phyloP scores from a whole-genome alignment of 2,329 filamentous ascomycete species.

The Botryotinia convoluta region DNA sequence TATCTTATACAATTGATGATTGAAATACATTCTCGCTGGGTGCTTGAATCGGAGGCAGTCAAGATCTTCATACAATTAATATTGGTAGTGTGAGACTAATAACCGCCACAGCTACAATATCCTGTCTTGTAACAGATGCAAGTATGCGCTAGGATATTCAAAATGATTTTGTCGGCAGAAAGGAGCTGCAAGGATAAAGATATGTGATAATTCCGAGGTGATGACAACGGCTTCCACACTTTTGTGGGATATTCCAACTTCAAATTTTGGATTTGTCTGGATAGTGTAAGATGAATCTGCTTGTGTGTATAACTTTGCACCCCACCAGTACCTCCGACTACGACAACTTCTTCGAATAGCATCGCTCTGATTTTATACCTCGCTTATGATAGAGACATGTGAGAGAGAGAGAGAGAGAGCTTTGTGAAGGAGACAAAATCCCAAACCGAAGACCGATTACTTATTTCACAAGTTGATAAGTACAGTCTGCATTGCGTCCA shows the following conservation, averaged over 20 bases:
- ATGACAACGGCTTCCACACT: neutral
- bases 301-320: neutral
- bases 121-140: too few species aligned
- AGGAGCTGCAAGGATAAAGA: neutral
- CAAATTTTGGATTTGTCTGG: neutral
- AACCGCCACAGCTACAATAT: neutral
- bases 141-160: neutral
- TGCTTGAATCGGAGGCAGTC: neutral
- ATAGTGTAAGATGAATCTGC: neutral
- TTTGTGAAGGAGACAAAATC: neutral
- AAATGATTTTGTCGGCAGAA: neutral
- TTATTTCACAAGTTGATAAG: neutral
- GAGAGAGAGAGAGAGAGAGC: too few species aligned
- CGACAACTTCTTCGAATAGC: neutral
- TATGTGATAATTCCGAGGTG: neutral
- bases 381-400: neutral
- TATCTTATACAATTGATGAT: neutral
- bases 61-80: neutral
- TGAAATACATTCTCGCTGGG: neutral
- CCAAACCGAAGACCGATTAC: neutral
- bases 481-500: neutral
- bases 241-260: neutral
- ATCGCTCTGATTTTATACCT: neutral
- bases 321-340: neutral
- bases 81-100: neutral